A percentile compares a stretch with the other conserved stretches of the same genome.
phyloP scores from a whole-genome alignment of 1,284 basidiomycete species.

The Melampsora occidentalis region DNA sequence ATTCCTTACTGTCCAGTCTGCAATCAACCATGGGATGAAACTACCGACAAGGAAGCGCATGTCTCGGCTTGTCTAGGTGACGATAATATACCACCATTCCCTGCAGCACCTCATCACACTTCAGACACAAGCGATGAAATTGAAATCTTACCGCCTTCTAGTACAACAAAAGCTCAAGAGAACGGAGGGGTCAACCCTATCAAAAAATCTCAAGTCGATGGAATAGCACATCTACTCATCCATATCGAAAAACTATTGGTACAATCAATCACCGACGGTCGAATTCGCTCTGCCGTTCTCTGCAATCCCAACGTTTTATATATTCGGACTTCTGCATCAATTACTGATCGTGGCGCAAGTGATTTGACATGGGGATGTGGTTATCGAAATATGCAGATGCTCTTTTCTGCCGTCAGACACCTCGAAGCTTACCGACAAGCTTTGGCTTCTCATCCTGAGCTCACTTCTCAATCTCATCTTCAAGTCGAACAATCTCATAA shows the following conservation, averaged over 20 bases:
- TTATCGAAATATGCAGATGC: conserved; percentile 50
- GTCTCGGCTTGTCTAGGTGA: conserved; percentile 2
- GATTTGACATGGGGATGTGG: conserved; percentile 43
- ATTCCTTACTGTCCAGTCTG: conserved; percentile 7
- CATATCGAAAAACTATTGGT: not conserved
- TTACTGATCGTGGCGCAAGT: not conserved
- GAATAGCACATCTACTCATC: not conserved
- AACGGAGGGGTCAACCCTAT: not conserved
- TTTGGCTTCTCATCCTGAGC: conserved; percentile 8
- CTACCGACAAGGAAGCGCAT: conserved; percentile 6
- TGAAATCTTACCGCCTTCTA: not conserved
- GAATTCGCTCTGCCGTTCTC: conserved; percentile 5
- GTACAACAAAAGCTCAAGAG: not conserved
- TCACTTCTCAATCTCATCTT: not conserved
- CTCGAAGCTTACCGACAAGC: not conserved
- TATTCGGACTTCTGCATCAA: conserved; percentile 10
- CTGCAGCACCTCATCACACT: not conserved
- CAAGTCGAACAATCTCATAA: not conserved
- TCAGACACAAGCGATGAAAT: not conserved
- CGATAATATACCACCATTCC: not conserved
- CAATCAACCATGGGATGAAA: not conserved
- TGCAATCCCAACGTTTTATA: not conserved
- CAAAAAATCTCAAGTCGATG: not conserved
- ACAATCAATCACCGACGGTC: not conserved
- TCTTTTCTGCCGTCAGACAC: conserved; percentile 46